Evolutionary conservation across 192 early-diverging fungal species (phyloP), one percentile per base, ranked within the genome.

Genomic region (Diversispora eburnea): DNA sequence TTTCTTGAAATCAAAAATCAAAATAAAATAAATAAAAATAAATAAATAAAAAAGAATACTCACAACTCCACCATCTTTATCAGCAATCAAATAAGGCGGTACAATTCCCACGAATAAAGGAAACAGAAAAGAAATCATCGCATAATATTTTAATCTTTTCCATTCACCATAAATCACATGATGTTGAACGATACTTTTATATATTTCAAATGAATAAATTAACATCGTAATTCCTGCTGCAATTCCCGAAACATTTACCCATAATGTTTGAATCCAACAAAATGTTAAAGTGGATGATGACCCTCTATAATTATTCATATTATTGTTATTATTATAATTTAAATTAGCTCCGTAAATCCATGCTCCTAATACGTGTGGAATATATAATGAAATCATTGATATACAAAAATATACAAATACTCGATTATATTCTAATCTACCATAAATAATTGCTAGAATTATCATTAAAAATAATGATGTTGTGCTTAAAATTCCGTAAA

Each of bases 371-470:
- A 49, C 46, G 45, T 72, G 70, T 7, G 58, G 70, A n/a, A 72
- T 72, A 61, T 33, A 72, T 7, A 72, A 19, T 12, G 22, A 6
- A 52, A 70, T 19, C 39, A 72, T 72, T 5, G 70, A 72, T 25
- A 72, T 52, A 43, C 58, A 72, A 61, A 72, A 72, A 72, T 72
- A 72, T 3, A 60, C 55, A 56, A 72, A 72, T 46, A 72, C 19
- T 12, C 58, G 57, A 47, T 72, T 72, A 19, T 72, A 61, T 25
- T 60, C 51, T 19, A 72, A 57, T 45, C 70, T 25, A 4, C 58
- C 55, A 10, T 72, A 72, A 20, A 72, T 72, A 19, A 72, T 60
- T 4, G 22, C 12, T 19, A 61, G 45, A 1, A 60, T 49, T 15
- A 52, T 54, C 70, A 61, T 72, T 25, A 49, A n/a, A 22, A 61